Evolutionary conservation across 805 yeast species (phyloP), one percentile per base, ranked within the genome.

Genomic region (Kodamaea restingae): DNA sequence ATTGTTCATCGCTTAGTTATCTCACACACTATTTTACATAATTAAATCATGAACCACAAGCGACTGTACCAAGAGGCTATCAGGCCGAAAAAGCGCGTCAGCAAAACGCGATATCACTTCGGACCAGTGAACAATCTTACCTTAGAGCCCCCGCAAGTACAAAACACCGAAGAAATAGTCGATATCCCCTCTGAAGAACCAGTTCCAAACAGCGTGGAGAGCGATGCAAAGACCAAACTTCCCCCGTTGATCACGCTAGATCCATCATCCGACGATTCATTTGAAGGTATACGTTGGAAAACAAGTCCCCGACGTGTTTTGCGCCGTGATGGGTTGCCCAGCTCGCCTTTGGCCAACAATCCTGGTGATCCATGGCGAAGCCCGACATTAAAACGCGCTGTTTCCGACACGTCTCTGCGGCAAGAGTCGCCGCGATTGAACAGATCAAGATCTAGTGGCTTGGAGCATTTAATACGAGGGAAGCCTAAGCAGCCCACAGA

Each of bases 251-350:
- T 38, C 32, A 38, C 41, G 6, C 25, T 38, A 26, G 41, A 32
- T 5, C 41, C 31, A 12, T 32, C 67, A 40, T 65, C 72, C 0
- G 73, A 68, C 39, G 73, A 68, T 36, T 65, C 70, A 40, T 67
- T 63, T 43, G 73, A 68, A 31, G 72, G 73, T 1, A 56, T 68
- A 22, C 52, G 65, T 34, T 57, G 61, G 61, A 34, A 40, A 7
- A 52, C 51, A 4, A 48, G 49, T 32, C 51, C 38, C 21, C 27
- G 31, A 40, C 33, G 42, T 7, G 36, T 38, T 3, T 32, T 38
- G 18, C 18, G 41, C 15, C 27, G 41, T 12, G 41, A 38, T 33
- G 38, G 42, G 11, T 11, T 39, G 8, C 42, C 42, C 2, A 33
- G 38, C 18, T 39, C 42, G 3, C 42, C 42, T 21, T 15, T 39